Base-by-base conservation (phyloP, 2,329 filamentous ascomycete genomes). In the Calonectria hongkongensis region DNA sequence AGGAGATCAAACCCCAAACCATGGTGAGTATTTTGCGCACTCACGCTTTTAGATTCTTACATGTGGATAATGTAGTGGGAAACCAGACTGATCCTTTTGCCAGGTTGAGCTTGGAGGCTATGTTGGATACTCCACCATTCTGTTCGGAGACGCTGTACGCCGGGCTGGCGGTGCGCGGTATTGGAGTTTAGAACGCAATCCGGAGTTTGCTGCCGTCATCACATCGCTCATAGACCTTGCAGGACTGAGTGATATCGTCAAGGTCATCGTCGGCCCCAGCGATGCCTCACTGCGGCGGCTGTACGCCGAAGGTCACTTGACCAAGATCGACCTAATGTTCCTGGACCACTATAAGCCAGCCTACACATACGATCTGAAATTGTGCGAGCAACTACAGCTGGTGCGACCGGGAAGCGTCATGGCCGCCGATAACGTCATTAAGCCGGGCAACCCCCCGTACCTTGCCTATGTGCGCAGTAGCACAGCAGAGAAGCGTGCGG, bases 321-420 rank as follows among this genome's bases (percentile, higher is more conserved):
- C 86, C 28, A 87, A 88, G 56, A 90, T 95, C 72, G 93, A 95
- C 77, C 84, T 96, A 47, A 86, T 95, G 82, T 96, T 97, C 82
- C 85, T 97, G 43, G 95, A 97, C 79, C 94, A 97, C 82, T 93
- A 93, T 83, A 96, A 96, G 83, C 92, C 93, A 0, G 90, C 92
- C 0, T 97, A 96, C 81, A 90, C 89, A 0, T 88, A 90, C 0
- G 95, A 97, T 78, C 83, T 96, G 73, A 95, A 95, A 84, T 88
- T 95, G 0, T 94, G 92, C 80, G 94, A 97, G 84, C 88, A 93
- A 47, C 85, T 96, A 6, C 89, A 88, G 0, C 81, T 96, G 43
- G 86, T 97, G 3, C 86, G 85, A 0, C 87, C 88, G 0, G 94
- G 94, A 0, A 89, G 89, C 0, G 88, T 94, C 0, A 83, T 94